Percentiles rank a stretch among this genome's conserved stretches.
These are phyloP conservation scores for Colletotrichum higginsianum DNA, from an alignment of 2,329 filamentous ascomycete species.

Conservation along the genomic window DNA sequence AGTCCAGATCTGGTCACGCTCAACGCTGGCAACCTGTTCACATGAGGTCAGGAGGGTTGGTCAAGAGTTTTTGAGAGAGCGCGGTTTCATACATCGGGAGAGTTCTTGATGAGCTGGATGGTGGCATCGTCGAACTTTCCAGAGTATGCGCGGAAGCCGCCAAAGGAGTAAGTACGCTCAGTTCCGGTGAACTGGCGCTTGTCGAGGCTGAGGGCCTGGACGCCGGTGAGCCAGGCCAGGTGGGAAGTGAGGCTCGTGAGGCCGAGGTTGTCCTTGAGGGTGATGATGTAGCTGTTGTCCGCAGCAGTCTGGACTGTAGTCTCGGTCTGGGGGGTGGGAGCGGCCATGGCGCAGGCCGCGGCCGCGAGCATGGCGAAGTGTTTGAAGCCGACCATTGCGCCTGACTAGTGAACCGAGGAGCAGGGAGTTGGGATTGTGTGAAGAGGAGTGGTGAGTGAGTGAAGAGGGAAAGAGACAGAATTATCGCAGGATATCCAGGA, in stretches of 20 bases:
- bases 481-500: constrained; percentile 2
- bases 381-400: constrained; percentile 43
- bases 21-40: constrained; percentile 53
- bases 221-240: constrained; percentile 46
- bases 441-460: constrained; percentile 18
- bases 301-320: constrained; percentile 45
- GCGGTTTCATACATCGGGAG: constrained; percentile 55
- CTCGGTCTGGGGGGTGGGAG: constrained; percentile 27
- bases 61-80: accelerated
- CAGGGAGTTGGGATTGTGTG: constrained; percentile 21
- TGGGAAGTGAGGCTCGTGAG: constrained; percentile 49
- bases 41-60: constrained; percentile 21
- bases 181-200: constrained; percentile 47
- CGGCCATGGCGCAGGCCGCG: constrained; percentile 38
- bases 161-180: constrained; percentile 45
- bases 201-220: constrained; percentile 52
- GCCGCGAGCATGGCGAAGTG: constrained; percentile 41
- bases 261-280: constrained; percentile 55
- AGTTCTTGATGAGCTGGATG: constrained; percentile 56
- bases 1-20: constrained; percentile 49
- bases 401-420: constrained; percentile 15
- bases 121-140: constrained; percentile 59
- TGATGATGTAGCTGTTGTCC: constrained; percentile 62
- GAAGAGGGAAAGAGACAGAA: background rate
- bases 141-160: constrained; percentile 59